These are phyloP conservation scores for Cryptosporidium meleagridis DNA, from an alignment of 169 alveolate genomes.

Conservation along the genomic window DNA sequence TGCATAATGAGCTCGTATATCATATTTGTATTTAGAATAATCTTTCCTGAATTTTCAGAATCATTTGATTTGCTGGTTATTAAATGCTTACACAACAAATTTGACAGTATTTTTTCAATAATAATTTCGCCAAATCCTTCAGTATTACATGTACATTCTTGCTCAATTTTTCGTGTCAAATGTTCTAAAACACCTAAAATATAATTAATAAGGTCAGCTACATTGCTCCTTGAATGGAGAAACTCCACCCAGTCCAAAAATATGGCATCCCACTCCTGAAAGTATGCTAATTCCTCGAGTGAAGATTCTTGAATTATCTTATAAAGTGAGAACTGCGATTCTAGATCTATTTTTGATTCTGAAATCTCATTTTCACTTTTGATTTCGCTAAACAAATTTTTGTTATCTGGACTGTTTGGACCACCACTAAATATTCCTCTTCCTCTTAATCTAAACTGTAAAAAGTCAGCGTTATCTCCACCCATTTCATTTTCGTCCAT, in stretches of 20 bases:
- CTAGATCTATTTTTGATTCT: conserved; percentile 18
- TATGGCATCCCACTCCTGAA: conserved; percentile 56
- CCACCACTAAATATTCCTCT: conserved; percentile 68
- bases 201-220: conserved; percentile 26
- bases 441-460: conserved; percentile 66
- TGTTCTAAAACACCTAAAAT: conserved; percentile 14
- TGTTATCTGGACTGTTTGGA: conserved; percentile 49
- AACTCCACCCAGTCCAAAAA: conserved; percentile 55
- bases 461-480: conserved; percentile 2
- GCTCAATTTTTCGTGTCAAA: conserved; percentile 40
- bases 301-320: conserved; percentile 14
- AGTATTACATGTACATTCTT: conserved; percentile 12
- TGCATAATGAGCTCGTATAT: conserved; percentile 67
- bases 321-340: conserved; percentile 1
- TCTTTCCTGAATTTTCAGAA: conserved; percentile 39
- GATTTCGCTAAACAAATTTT: background rate
- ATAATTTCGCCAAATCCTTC: conserved; percentile 62
- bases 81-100: conserved; percentile 42
- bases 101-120: conserved; percentile 58
- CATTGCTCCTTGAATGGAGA: conserved; percentile 23
- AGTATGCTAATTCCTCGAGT: conserved; percentile 36
- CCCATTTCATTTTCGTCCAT: conserved; percentile 47
- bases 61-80: conserved; percentile 37
- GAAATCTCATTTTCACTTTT: background rate
- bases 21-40: conserved; percentile 58